phyloP scores from a whole-genome alignment of 208 protist species.

The Trypanosoma rangeli region DNA sequence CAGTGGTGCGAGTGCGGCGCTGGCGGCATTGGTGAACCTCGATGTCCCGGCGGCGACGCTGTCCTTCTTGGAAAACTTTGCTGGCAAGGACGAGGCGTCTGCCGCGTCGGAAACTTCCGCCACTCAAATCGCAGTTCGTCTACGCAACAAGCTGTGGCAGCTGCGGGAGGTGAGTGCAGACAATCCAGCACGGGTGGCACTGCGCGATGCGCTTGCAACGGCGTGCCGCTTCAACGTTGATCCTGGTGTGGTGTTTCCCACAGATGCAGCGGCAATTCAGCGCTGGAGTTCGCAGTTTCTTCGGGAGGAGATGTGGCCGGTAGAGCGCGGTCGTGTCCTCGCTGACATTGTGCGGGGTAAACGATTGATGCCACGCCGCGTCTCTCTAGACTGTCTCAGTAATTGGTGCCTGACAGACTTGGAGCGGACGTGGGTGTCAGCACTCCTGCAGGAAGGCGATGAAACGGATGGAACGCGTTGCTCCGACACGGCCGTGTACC shows the following conservation, averaged over 20 bases:
- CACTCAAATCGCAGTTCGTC: conserved; percentile 56
- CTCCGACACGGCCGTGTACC: conserved; percentile 5
- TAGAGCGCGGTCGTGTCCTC: conserved; percentile 31
- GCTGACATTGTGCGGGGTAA: conserved; percentile 29
- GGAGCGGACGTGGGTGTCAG: conserved; percentile 52
- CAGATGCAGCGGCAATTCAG: conserved; percentile 48
- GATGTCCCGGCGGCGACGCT: conserved; percentile 37
- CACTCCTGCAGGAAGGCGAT: conserved; percentile 8
- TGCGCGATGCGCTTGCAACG: conserved; percentile 25
- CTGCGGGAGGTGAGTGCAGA: conserved; percentile 7
- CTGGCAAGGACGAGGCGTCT: conserved; percentile 43
- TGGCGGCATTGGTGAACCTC: conserved; percentile 55
- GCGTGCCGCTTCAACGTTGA: conserved; percentile 53
- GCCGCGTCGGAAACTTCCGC: conserved; percentile 54
- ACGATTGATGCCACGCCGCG: conserved; percentile 49
- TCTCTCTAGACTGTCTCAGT: conserved; percentile 55
- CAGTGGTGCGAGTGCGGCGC: conserved; percentile 28
- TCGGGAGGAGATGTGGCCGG: conserved; percentile 25
- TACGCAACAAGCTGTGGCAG: conserved; percentile 34
- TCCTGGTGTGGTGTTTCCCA: conserved; percentile 58
- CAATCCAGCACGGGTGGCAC: not conserved
- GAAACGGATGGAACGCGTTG: not conserved
- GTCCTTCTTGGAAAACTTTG: conserved; percentile 61
- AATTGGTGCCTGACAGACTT: conserved; percentile 61
- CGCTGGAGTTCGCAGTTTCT: conserved; percentile 47